These are phyloP conservation scores for Anthracocystis panici-leucophaei DNA, from an alignment of 1,284 basidiomycete species.

Conservation along the genomic window DNA sequence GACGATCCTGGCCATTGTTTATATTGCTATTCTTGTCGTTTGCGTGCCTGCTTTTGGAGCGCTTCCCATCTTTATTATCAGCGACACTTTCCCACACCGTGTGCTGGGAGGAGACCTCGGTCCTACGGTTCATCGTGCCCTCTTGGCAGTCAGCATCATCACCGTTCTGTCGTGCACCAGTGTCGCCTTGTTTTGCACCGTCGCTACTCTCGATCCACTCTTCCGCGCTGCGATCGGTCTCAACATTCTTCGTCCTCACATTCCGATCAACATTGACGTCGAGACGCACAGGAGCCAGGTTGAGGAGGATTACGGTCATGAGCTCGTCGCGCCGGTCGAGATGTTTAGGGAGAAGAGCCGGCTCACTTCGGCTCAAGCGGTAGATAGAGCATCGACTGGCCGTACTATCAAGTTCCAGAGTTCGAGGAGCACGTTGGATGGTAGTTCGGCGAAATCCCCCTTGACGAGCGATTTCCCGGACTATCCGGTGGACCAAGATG, in stretches of 20 bases:
- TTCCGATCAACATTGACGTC: conserved; percentile 18
- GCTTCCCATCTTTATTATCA: conserved; percentile 22
- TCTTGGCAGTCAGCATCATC: background rate
- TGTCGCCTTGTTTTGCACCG: conserved; percentile 21
- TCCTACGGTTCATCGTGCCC: background rate
- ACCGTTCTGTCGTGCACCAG: conserved; percentile 17
- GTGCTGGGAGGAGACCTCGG: conserved; percentile 9
- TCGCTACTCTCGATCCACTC: conserved; percentile 30
- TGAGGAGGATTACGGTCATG: conserved; percentile 1
- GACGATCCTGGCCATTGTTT: conserved; percentile 19
- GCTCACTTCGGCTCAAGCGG: too few relatives aligned
- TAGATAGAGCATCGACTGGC: too few relatives aligned
- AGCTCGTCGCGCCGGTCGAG: too few relatives aligned
- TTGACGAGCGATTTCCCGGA: background rate
- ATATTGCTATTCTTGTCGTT: conserved; percentile 1
- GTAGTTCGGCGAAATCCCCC: background rate
- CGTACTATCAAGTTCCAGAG: background rate
- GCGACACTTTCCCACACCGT: background rate
- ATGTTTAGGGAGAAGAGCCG: too few relatives aligned
- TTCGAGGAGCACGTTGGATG: background rate
- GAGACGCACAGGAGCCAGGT: conserved; percentile 1
- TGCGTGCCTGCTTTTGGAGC: conserved; percentile 10
- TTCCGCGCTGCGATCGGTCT: conserved; percentile 36
- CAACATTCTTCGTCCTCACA: conserved; percentile 12
- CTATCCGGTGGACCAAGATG: background rate